Base-by-base conservation (phyloP, 1,284 basidiomycete species). In the Xerocomus nothofagi region DNA sequence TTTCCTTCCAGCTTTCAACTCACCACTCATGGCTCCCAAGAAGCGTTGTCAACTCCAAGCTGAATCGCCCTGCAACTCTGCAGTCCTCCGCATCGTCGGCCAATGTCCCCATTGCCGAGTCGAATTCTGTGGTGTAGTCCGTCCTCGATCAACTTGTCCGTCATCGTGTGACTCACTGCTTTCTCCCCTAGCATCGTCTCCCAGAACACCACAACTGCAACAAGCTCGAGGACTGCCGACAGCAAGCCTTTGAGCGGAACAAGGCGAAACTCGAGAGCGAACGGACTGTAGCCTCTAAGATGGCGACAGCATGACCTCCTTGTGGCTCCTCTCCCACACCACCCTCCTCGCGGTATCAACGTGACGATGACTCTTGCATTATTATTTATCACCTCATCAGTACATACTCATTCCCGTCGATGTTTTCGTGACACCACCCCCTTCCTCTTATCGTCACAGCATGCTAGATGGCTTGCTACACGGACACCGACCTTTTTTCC, bases 241-340 rank as follows among this genome's bases (percentile, higher is more conserved):
- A 90, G 68, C 85, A 89, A 68, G 90, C 91, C 12, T 92, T 91
- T 66, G 82, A 91, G 60, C 79, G 81, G 64, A 92, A 92, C 76
- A 91, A 92, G 80, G 78, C 75, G 48, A 89, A 89, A 74, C 74
- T 93, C 52, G 90, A 91, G 76, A 82, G 82, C 58, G 90, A 93
- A 72, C 81, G 86, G 69, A 92, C 90, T n/a, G 84, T 89, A 29
- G 84, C 85, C 31, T 75, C 84, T 62, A 92, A 92, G 83, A 84
- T 93, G 78, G 82, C 85, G 51, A 84, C 81, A 44, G 86, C 85
- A 68, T 91, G 74, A 76, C 47, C 24, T 54, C 55, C 40, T 33
- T 40, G 27, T 49, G 21, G 30, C 52, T n/a, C 42, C 33, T 38
- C 38, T 45, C 21, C 40, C 44, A 33, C 41, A 23, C 41, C 33